phyloP scores from a whole-genome alignment of 306 rosid species.

The apple (Malus domestica) region DNA sequence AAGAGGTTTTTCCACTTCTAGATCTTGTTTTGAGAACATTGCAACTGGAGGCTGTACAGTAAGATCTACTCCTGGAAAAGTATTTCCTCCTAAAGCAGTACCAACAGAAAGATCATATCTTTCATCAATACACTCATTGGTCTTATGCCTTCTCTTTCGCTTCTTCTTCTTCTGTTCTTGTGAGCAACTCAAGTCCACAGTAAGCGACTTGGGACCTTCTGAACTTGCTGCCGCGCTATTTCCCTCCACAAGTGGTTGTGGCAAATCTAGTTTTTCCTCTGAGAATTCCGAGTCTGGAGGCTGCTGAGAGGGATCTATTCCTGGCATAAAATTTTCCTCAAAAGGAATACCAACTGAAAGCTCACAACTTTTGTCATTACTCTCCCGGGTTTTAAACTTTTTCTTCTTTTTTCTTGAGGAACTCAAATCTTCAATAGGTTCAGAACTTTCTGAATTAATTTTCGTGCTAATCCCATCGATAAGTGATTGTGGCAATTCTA shows the following conservation, averaged over 20 bases:
- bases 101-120: conserved; percentile 16
- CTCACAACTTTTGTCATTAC: conserved; percentile 11
- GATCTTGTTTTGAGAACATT: conserved; percentile 11
- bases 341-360: conserved; percentile 10
- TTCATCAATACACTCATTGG: neutral
- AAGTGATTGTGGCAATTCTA: conserved; percentile 15
- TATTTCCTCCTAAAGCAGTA: conserved; percentile 12
- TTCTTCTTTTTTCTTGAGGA: neutral
- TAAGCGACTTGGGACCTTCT: neutral
- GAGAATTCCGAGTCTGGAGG: conserved; percentile 12
- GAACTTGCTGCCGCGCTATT: conserved; percentile 13
- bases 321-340: conserved; percentile 12
- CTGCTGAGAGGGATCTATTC: conserved; percentile 15
- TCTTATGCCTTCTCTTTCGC: neutral
- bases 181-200: neutral
- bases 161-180: neutral
- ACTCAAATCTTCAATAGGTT: neutral
- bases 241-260: conserved; percentile 15
- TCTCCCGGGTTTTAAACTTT: neutral
- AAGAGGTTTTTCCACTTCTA: conserved; percentile 16
- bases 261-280: conserved; percentile 12
- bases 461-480: conserved; percentile 5
- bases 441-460: conserved; percentile 14
- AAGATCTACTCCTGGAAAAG: conserved; percentile 9
- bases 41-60: conserved; percentile 17